A percentile compares a stretch with the other conserved stretches of the same genome.
phyloP scores from a whole-genome alignment of 1,284 basidiomycete species.

The Apiotrichum montevideense region DNA sequence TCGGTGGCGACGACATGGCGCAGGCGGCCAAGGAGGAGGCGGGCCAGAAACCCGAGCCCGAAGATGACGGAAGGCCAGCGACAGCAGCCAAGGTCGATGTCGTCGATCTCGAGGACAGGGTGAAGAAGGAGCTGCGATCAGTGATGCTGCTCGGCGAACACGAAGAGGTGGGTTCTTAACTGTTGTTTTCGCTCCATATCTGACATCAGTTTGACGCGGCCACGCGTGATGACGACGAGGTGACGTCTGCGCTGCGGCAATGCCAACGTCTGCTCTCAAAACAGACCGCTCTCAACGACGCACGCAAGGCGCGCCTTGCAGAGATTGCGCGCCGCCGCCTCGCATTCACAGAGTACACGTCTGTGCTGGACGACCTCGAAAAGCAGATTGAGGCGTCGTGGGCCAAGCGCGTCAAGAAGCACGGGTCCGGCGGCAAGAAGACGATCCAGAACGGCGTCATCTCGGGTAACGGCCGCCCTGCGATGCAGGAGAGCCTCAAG shows the following conservation, averaged over 20 bases:
- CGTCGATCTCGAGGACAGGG: slow-evolving; percentile 52
- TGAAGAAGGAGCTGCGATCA: slow-evolving; percentile 52
- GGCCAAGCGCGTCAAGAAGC: slow-evolving; percentile 48
- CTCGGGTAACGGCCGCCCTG: slow-evolving; percentile 53
- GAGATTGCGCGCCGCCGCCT: slow-evolving; percentile 78
- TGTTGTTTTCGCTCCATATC: background rate
- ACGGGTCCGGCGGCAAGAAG: slow-evolving; percentile 51
- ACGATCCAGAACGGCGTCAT: slow-evolving; percentile 47
- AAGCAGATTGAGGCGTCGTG: slow-evolving; percentile 59
- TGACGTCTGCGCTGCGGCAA: slow-evolving; percentile 79
- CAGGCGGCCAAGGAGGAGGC: slow-evolving; percentile 53
- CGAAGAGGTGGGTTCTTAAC: slow-evolving; percentile 46
- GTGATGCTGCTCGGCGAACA: slow-evolving; percentile 51
- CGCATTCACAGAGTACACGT: slow-evolving; percentile 81
- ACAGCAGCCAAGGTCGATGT: slow-evolving; percentile 37
- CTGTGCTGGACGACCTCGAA: slow-evolving; percentile 71
- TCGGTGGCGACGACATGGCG: slow-evolving; percentile 48
- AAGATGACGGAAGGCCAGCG: slow-evolving; percentile 7
- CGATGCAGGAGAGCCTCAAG: slow-evolving; percentile 65
- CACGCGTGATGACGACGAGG: slow-evolving; percentile 81
- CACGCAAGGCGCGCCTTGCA: slow-evolving; percentile 66
- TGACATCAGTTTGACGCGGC: slow-evolving; percentile 63
- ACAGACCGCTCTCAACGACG: slow-evolving; percentile 74
- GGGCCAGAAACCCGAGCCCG: slow-evolving; percentile 11
- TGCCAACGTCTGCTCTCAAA: slow-evolving; percentile 74